These are phyloP conservation scores for Cichorium intybus DNA, from an alignment of 140 eudicot species.

Conservation along the genomic window DNA sequence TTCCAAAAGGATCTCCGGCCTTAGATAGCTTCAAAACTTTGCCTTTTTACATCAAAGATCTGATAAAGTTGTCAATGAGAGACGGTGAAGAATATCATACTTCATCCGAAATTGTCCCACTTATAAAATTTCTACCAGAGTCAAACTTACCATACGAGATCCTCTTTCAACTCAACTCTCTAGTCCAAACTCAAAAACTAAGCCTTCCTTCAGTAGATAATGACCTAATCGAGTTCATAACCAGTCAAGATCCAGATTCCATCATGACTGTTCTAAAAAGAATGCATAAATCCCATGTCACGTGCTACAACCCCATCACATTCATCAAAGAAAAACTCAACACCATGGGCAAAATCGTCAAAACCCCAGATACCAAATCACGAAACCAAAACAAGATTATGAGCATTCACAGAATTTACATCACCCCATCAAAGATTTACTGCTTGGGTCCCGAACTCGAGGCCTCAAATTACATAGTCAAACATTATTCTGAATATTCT, in stretches of 20 bases:
- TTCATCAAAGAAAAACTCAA: constrained; percentile 39
- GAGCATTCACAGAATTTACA: constrained; percentile 80
- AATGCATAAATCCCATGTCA: constrained; percentile 63
- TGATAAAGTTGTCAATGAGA: constrained; percentile 31
- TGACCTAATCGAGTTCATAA: constrained; percentile 53
- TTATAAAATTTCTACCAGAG: constrained; percentile 38
- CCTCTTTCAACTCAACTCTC: constrained; percentile 88
- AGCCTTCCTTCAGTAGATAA: constrained; percentile 62
- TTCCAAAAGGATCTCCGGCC: constrained; percentile 33
- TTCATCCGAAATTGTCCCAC: constrained; percentile 60
- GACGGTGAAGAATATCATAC: constrained; percentile 45
- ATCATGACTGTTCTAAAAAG: constrained; percentile 55
- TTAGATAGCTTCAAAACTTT: constrained; percentile 40
- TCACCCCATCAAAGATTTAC: constrained; percentile 82
- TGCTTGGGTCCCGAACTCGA: constrained; percentile 93
- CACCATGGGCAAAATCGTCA: constrained; percentile 24
- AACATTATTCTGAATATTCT: constrained; percentile 68
- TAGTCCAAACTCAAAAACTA: constrained; percentile 70
- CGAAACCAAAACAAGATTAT: constrained; percentile 50
- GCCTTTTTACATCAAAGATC: constrained; percentile 55
- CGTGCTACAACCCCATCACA: constrained; percentile 68
- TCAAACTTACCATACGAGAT: constrained; percentile 55
- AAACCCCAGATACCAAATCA: constrained; percentile 29
- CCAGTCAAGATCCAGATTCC: constrained; percentile 43
- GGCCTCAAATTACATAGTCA: constrained; percentile 81